Evolutionary conservation across 2,329 filamentous ascomycete species (phyloP).

Genomic region (Phaeosphaeria sp.): DNA sequence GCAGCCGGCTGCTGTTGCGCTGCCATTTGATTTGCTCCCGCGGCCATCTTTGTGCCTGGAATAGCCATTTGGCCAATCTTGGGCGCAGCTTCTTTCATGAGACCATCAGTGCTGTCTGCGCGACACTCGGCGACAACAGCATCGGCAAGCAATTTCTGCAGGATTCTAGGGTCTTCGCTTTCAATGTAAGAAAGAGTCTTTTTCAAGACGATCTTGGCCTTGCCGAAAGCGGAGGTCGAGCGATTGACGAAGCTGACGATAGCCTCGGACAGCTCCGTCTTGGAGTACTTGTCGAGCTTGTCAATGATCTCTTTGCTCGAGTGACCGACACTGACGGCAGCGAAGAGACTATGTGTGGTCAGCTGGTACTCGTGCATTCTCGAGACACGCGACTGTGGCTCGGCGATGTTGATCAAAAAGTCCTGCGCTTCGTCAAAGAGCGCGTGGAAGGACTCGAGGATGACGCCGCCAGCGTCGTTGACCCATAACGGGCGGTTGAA

Average conservation of each 20-base stretch:
- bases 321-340: conserved; percentile 92
- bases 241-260: conserved; percentile 81
- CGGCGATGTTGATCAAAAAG: conserved; percentile 93
- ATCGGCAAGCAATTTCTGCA: conserved; percentile 87
- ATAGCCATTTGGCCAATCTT: conserved; percentile 90
- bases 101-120: conserved; percentile 73
- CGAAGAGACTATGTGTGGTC: conserved; percentile 91
- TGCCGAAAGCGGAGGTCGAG: conserved; percentile 90
- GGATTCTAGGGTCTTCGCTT: conserved; percentile 83
- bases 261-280: conserved; percentile 82
- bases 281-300: conserved; percentile 85
- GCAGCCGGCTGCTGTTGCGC: conserved; percentile 39
- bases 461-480: conserved; percentile 84
- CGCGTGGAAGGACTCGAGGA: conserved; percentile 92
- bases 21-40: conserved; percentile 76
- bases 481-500: conserved; percentile 92
- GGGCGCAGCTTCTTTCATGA: conserved; percentile 81
- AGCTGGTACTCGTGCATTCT: conserved; percentile 94
- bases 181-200: conserved; percentile 95
- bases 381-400: conserved; percentile 86
- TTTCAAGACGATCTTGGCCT: conserved; percentile 93
- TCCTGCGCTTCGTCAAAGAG: conserved; percentile 87
- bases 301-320: conserved; percentile 88
- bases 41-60: conserved; percentile 91
- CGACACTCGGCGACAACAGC: conserved; percentile 79